Conservation (phyloP, 2,329 filamentous ascomycete species). For the Colletotrichum sp. region DNA sequence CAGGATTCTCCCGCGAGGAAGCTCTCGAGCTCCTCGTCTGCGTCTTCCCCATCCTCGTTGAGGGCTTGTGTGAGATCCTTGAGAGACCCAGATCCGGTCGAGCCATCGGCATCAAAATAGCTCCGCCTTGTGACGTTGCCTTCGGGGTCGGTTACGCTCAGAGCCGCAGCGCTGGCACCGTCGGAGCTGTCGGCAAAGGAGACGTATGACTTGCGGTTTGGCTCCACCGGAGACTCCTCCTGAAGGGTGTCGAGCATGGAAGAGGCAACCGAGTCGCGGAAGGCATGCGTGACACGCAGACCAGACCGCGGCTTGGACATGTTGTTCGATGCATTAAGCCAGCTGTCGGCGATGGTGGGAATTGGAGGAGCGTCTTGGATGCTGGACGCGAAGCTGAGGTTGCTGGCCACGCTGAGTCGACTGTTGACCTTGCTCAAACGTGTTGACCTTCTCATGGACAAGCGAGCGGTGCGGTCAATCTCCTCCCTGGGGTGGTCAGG, state of each 20-base stretch:
- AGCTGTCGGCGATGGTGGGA: constrained; percentile 92
- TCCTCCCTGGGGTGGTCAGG: constrained; percentile 92
- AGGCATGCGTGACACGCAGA: constrained; percentile 60
- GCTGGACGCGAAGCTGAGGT: constrained; percentile 89
- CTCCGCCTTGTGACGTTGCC: constrained; percentile 74
- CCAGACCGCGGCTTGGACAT: constrained; percentile 51
- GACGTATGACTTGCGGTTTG: constrained; percentile 95
- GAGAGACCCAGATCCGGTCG: constrained; percentile 74
- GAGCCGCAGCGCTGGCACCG: constrained; percentile 50
- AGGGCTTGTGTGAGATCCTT: constrained; percentile 86
- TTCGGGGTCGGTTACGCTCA: constrained; percentile 80
- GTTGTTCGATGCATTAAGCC: constrained; percentile 72
- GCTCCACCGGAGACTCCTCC: constrained; percentile 86
- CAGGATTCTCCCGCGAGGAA: constrained; percentile 93
- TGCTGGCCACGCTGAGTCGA: constrained; percentile 92
- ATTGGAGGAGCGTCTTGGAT: constrained; percentile 93
- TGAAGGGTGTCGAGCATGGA: constrained; percentile 89
- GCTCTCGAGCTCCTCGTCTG: constrained; percentile 86
- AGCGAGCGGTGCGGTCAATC: constrained; percentile 92
- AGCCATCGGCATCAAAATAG: constrained; percentile 83
- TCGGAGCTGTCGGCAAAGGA: constrained; percentile 83
- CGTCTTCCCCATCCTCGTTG: constrained; percentile 89
- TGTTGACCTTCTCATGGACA: constrained; percentile 89
- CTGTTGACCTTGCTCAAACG: constrained; percentile 92
- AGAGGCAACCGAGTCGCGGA: constrained; percentile 87